Base-by-base conservation (phyloP, 352 stramenopile species). In the Phytopythium boreale region DNA sequence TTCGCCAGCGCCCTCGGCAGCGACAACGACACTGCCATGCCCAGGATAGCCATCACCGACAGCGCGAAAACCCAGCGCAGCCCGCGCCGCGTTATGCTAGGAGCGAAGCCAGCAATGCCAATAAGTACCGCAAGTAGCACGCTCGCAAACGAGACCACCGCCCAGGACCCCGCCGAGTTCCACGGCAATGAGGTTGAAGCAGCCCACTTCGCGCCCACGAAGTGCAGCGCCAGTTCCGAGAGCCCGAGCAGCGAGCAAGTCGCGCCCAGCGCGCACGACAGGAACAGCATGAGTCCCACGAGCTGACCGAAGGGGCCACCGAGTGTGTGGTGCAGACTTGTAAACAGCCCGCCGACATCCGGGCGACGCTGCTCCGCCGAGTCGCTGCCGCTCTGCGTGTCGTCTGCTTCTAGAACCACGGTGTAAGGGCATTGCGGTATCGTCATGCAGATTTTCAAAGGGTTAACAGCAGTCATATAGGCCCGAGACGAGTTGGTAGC, bases 191-290 rank as follows among this genome's bases (percentile, higher is more conserved):
- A 39, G 4, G 26, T 44, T 2, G 34, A 9, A 0, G 34, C 8
- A 4, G 24, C 37, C n/a, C 59, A 62, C 2, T 66, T 22, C 4
- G 59, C 43, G 37, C 70, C 68, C 4, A 46, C 51, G 1, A 80
- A 79, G 58, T 77, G 79, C 61, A 82, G 53, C 34, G 67, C 72
- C 46, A 87, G 75, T 56, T 87, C 77, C 9, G 73, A 70, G 63
- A 87, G 81, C 6, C 73, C 75, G 15, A 87, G 62, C 36, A 84
- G 51, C 37, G 83, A 82, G 63, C 77, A 87, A n/a, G 74, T 73
- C 2, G 69, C 72, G 0, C 67, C 73, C 6, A 81, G 34, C 5
- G 64, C 60, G 26, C 82, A 84, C 46, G 77, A 74, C 2, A 79
- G 29, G 60, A 70, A 80, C 20, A 87, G 49, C 63, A 84, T 64